Conservation (phyloP, 495 filamentous ascomycete species). For the Penicillium cosmopolitanum region DNA sequence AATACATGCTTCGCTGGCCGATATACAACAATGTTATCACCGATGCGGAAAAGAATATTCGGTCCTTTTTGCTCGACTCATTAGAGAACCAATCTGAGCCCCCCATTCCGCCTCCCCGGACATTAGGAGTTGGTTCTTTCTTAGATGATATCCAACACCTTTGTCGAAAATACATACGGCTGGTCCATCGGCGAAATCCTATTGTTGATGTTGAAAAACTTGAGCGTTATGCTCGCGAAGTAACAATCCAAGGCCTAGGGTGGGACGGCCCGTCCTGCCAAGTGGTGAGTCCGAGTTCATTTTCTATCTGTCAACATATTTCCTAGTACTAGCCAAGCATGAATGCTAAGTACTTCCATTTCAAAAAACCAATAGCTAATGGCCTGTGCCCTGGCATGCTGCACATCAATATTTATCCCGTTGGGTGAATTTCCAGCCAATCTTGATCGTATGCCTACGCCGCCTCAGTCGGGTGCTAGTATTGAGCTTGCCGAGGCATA, state of each 20-base stretch:
- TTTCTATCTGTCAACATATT: too few species aligned
- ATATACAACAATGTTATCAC: constrained; percentile 28
- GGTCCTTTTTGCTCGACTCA: constrained; percentile 32
- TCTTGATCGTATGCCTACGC: constrained; percentile 24
- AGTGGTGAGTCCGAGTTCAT: constrained; percentile 25
- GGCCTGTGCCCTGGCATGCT: constrained; percentile 30
- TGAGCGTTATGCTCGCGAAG: constrained; percentile 29
- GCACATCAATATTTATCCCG: constrained; percentile 23
- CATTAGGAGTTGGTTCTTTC: constrained; percentile 16
- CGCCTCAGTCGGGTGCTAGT: constrained; percentile 25
- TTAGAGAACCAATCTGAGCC: constrained; percentile 19
- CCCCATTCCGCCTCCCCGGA: constrained; percentile 15
- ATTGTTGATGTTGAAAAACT: constrained; percentile 28
- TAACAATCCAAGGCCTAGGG: constrained; percentile 29
- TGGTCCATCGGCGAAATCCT: constrained; percentile 28
- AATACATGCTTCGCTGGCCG: constrained; percentile 35
- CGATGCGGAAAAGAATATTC: constrained; percentile 28
- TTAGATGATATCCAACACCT: constrained; percentile 26
- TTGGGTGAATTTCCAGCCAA: constrained; percentile 19
- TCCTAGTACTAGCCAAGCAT: not conserved
- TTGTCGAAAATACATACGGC: constrained; percentile 23
- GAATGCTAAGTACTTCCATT: constrained; percentile 8
- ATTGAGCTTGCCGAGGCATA: constrained; percentile 30
- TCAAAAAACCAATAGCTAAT: constrained; percentile 19
- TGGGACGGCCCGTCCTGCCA: constrained; percentile 35